Percentiles rank a stretch among this genome's conserved stretches.
These are phyloP conservation scores for Stephanocyclus meneghinianus DNA, from an alignment of 352 stramenopile genomes.

Conservation along the genomic window DNA sequence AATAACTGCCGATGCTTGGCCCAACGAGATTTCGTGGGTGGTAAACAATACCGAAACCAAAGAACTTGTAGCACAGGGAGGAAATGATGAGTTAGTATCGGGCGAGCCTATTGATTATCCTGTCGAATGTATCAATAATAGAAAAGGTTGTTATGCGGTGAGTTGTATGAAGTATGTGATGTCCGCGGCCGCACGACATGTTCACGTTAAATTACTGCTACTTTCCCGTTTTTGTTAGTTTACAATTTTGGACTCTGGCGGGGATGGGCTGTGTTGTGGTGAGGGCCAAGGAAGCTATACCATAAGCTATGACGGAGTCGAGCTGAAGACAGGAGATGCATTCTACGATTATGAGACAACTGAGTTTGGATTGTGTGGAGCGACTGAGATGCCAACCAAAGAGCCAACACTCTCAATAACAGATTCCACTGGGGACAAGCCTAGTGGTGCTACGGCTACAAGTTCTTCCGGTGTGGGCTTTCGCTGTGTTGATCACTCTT, in stretches of 20 bases:
- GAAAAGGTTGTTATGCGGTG: conserved; percentile 45
- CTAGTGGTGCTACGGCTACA: conserved; percentile 9
- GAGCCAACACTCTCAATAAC: conserved; percentile 13
- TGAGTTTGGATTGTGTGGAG: conserved; percentile 43
- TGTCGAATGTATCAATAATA: conserved; percentile 45
- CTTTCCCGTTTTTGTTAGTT: neutral
- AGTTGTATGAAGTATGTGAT: neutral
- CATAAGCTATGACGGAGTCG: conserved; percentile 37
- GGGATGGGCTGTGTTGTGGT: conserved; percentile 62
- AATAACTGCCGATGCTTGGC: conserved; percentile 55
- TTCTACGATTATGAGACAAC: conserved; percentile 51
- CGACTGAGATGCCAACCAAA: conserved; percentile 38
- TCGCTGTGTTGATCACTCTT: conserved; percentile 30
- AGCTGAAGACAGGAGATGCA: conserved; percentile 28
- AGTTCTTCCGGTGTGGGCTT: conserved; percentile 3
- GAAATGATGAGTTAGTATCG: conserved; percentile 41
- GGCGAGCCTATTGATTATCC: conserved; percentile 26
- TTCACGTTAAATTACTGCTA: neutral
- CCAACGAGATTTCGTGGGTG: conserved; percentile 52
- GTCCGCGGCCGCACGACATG: no score
- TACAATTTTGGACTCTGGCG: conserved; percentile 52
- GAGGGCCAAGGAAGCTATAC: conserved; percentile 45
- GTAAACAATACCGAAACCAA: conserved; percentile 36
- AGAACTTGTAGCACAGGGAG: conserved; percentile 37
- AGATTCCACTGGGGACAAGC: neutral